phyloP scores from a whole-genome alignment of 139 green algal genomes.

The Coelastrella sp. region DNA sequence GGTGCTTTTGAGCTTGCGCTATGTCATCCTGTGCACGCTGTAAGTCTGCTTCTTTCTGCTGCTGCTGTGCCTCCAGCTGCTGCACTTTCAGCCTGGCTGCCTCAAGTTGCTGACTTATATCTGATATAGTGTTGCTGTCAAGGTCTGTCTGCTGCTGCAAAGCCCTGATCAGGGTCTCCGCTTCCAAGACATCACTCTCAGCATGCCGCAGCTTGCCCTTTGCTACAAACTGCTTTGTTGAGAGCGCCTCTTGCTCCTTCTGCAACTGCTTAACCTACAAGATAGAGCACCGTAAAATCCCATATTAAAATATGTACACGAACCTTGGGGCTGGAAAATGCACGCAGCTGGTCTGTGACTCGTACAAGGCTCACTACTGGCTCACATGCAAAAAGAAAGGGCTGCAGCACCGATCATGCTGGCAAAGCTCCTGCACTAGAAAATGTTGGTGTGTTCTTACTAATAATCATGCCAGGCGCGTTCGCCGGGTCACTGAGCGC shows the following conservation, averaged over 20 bases:
- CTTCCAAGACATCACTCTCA: slow-evolving; percentile 8
- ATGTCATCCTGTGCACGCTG: background rate
- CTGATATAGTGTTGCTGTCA: background rate
- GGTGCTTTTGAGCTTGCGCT: background rate
- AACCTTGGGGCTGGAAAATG: too few species aligned
- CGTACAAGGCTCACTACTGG: too few species aligned
- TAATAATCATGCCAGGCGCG: too few species aligned
- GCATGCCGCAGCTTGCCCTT: slow-evolving; percentile 28
- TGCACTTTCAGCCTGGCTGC: slow-evolving; percentile 27
- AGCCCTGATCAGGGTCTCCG: slow-evolving; percentile 27
- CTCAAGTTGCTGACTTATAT: slow-evolving; percentile 27
- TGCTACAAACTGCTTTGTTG: slow-evolving; percentile 37
- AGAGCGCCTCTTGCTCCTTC: background rate
- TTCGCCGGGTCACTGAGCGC: background rate
- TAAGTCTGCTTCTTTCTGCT: slow-evolving; percentile 34
- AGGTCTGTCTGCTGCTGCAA: slow-evolving; percentile 46
- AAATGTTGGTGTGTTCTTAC: too few species aligned
- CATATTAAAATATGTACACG: too few species aligned
- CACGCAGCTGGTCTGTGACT: too few species aligned
- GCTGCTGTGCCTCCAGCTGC: slow-evolving; percentile 44
- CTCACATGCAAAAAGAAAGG: too few species aligned
- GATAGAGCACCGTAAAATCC: too few species aligned
- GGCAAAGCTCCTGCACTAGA: too few species aligned
- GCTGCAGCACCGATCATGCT: too few species aligned
- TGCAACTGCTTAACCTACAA: slow-evolving; percentile 10